Evolutionary conservation across 1,139 yeast species (phyloP).

Genomic region (Lodderomyces theae): DNA sequence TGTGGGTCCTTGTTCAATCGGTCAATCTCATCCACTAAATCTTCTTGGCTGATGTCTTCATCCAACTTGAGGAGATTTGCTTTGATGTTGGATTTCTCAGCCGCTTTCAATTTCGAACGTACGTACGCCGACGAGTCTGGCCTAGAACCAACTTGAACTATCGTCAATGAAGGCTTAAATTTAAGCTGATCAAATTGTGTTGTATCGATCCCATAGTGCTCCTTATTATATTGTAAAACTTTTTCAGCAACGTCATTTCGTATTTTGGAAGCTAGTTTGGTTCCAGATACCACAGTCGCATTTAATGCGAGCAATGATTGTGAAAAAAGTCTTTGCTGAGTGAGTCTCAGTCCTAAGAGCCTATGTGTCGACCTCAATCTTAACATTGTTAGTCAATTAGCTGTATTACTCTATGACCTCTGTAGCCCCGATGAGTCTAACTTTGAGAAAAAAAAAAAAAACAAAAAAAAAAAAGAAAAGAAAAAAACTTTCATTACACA

Average conservation of each 20-base stretch:
- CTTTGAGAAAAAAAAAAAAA: neutral
- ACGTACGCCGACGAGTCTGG: slow-evolving; percentile 81
- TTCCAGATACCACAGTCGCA: slow-evolving; percentile 46
- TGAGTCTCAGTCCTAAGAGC: neutral
- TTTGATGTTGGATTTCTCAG: slow-evolving; percentile 61
- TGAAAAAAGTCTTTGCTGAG: slow-evolving; percentile 15
- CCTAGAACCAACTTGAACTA: slow-evolving; percentile 71
- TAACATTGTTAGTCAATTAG: neutral
- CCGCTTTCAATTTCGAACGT: slow-evolving; percentile 70
- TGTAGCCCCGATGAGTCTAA: neutral
- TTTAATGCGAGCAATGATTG: slow-evolving; percentile 19
- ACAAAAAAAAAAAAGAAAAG: neutral
- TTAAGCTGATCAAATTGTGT: slow-evolving; percentile 27
- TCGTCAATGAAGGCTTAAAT: slow-evolving; percentile 63
- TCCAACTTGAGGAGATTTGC: slow-evolving; percentile 59
- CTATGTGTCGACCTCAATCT: slow-evolving; percentile 1
- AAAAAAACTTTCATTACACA: neutral
- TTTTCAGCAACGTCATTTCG: slow-evolving; percentile 40
- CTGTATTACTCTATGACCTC: neutral
- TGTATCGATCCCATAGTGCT: slow-evolving; percentile 20
- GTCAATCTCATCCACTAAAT: slow-evolving; percentile 53
- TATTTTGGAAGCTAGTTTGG: slow-evolving; percentile 40
- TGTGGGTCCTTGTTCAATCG: slow-evolving; percentile 58
- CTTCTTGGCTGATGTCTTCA: slow-evolving; percentile 54
- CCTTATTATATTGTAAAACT: slow-evolving; percentile 38